These are phyloP conservation scores for Paracorniculantispora psalliotae DNA, from an alignment of 2,329 filamentous ascomycete species.

Conservation along the genomic window DNA sequence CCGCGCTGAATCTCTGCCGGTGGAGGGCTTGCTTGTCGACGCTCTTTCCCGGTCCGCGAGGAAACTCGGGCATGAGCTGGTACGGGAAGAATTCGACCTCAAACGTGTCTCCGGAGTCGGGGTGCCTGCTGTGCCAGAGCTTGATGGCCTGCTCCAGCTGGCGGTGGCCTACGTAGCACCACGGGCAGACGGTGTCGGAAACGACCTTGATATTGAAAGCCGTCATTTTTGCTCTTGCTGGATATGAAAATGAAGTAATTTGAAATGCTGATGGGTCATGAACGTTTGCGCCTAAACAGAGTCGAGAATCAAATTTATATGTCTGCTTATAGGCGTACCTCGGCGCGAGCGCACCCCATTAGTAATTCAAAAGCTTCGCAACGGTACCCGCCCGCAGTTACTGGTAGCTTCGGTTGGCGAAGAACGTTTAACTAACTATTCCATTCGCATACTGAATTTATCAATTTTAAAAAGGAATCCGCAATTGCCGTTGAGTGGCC, in stretches of 20 bases:
- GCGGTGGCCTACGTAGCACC: constrained; percentile 46
- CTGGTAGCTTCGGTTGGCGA: neutral
- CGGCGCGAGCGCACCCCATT: too few species aligned
- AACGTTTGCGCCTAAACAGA: too few species aligned
- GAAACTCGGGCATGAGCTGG: constrained; percentile 36
- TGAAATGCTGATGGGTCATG: too few species aligned
- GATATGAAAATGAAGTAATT: neutral
- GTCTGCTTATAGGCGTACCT: too few species aligned
- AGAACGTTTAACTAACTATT: too few species aligned
- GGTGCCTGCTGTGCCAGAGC: constrained; percentile 34
- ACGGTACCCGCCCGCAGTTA: neutral
- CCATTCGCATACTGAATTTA: too few species aligned
- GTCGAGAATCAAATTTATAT: too few species aligned
- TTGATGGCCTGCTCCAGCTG: constrained; percentile 43
- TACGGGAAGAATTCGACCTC: constrained; percentile 42
- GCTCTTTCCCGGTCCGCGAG: constrained; percentile 25
- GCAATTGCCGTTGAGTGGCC: too few species aligned
- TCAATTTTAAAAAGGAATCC: too few species aligned
- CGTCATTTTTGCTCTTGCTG: constrained; percentile 51
- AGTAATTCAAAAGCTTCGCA: neutral
- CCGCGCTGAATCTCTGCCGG: constrained; percentile 54
- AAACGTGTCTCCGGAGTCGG: constrained; percentile 54
- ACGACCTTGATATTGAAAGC: constrained; percentile 41
- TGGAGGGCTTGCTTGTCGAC: constrained; percentile 35
- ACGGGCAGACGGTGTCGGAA: constrained; percentile 47